These are phyloP conservation scores for Spathaspora sp. DNA, from an alignment of 805 yeast genomes.

Conservation along the genomic window DNA sequence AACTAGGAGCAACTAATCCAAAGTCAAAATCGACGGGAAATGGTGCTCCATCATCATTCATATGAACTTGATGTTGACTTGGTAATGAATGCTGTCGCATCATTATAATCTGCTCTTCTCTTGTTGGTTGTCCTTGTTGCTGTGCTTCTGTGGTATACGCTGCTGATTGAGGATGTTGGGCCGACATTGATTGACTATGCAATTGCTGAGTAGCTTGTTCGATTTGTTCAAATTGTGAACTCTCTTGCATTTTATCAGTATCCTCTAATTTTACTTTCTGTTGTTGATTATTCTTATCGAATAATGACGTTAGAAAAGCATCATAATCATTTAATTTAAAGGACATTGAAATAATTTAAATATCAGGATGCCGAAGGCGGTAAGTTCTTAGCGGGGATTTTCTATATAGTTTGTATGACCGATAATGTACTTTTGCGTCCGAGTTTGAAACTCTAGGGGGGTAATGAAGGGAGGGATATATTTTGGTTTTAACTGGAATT, in stretches of 20 bases:
- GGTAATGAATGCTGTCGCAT: conserved; percentile 4
- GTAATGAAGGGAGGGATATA: background rate
- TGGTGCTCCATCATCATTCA: conserved; percentile 1
- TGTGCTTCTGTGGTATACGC: background rate
- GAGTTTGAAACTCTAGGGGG: background rate
- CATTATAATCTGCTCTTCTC: background rate
- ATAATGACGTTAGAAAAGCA: conserved; percentile 22
- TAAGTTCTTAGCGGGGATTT: too few species aligned
- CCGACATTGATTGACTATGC: background rate
- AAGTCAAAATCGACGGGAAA: conserved; percentile 24
- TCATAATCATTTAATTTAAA: conserved; percentile 26
- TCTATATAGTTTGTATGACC: too few species aligned
- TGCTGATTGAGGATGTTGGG: conserved; percentile 2
- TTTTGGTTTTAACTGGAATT: background rate
- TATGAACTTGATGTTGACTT: background rate
- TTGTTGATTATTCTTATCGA: conserved; percentile 15
- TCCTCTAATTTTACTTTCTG: background rate
- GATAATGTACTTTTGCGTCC: too few species aligned
- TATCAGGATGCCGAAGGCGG: too few species aligned
- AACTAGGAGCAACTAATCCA: conserved; percentile 8
- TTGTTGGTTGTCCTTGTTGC: background rate
- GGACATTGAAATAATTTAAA: conserved; percentile 15
- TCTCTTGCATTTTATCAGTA: background rate
- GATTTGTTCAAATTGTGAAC: background rate
- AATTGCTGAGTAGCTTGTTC: background rate